Evolutionary conservation across 345 rosid species (phyloP).

Genomic region (Ceriops zippeliana): DNA sequence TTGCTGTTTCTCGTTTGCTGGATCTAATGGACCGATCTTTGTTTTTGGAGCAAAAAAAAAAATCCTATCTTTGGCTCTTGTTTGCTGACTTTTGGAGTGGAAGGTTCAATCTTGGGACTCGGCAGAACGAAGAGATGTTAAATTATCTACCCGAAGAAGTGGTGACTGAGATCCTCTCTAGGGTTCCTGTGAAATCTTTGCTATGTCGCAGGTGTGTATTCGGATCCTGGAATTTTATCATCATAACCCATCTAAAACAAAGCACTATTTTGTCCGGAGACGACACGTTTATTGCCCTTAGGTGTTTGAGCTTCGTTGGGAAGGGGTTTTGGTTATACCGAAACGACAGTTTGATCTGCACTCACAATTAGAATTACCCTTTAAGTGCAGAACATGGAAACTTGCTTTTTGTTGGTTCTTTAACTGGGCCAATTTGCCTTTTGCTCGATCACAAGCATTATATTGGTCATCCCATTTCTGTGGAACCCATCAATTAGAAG

Average conservation of each 20-base stretch:
- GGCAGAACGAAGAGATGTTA: not conserved
- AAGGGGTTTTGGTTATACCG: not conserved
- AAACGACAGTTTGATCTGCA: not conserved
- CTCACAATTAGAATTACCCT: not conserved
- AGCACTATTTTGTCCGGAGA: not conserved
- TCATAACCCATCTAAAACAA: not conserved
- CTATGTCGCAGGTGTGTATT: not conserved
- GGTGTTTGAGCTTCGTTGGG: not conserved
- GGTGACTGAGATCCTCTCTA: not conserved
- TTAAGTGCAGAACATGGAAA: not conserved
- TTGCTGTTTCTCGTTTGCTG: not conserved
- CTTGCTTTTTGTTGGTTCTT: not conserved
- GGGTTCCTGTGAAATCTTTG: constrained; percentile 1
- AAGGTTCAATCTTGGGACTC: not conserved
- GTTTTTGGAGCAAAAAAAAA: not conserved
- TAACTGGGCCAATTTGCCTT: not conserved
- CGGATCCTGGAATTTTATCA: not conserved
- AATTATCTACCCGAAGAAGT: not conserved
- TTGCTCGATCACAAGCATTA: not conserved
- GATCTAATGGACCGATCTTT: not conserved
- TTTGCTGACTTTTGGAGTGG: not conserved
- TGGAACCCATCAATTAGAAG: constrained; percentile 7
- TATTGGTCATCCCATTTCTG: not conserved
- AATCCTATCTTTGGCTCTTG: not conserved
- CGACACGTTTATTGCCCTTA: not conserved